These are phyloP conservation scores for Cupressus sempervirens DNA, from an alignment of 75 land plant genomes.

Conservation along the genomic window DNA sequence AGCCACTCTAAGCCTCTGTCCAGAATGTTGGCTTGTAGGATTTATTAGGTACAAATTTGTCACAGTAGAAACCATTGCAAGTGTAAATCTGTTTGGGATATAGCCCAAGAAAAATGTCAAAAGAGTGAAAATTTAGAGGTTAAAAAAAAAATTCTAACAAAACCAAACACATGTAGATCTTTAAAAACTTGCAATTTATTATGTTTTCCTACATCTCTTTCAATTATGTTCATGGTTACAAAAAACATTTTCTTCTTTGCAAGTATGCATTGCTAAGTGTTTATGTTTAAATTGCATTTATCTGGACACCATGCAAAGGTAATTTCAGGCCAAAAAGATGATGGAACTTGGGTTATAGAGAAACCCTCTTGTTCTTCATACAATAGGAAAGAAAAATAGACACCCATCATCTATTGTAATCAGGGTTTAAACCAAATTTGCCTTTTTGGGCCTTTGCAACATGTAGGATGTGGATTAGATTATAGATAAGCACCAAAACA, in stretches of 20 bases:
- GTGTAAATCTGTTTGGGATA: constrained; percentile 60
- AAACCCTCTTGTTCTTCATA: too few relatives aligned
- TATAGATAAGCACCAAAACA: too few relatives aligned
- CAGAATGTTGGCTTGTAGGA: constrained; percentile 77
- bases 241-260: background rate
- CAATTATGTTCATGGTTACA: background rate
- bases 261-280: background rate
- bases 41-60: constrained; percentile 69
- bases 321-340: background rate
- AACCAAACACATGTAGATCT: background rate
- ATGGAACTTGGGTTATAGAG: too few relatives aligned
- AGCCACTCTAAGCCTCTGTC: constrained; percentile 91
- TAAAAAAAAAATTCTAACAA: background rate
- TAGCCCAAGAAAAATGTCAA: background rate
- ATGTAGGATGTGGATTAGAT: too few relatives aligned
- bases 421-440: too few relatives aligned
- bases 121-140: too few relatives aligned
- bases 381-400: too few relatives aligned
- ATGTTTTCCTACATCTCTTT: background rate
- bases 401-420: too few relatives aligned
- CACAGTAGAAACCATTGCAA: constrained; percentile 89
- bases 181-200: background rate
- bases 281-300: background rate
- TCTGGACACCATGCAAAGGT: background rate
- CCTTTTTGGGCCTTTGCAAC: too few relatives aligned